phyloP scores from a whole-genome alignment of 345 rosid species.

The sweet orange (Citrus sinensis) region DNA sequence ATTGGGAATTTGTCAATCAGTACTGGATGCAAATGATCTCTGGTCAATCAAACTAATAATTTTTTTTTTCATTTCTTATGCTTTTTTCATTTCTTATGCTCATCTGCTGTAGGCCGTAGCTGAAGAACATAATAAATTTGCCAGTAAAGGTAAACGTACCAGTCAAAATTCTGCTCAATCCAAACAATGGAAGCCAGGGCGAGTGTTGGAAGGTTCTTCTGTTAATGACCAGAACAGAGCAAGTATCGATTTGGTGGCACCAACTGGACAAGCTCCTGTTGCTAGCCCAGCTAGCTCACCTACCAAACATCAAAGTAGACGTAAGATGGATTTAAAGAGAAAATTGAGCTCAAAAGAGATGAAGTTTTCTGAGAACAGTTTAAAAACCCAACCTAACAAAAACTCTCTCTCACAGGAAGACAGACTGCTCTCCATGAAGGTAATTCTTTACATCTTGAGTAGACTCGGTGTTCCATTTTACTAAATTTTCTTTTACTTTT shows the following conservation, averaged over 20 bases:
- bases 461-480: background rate
- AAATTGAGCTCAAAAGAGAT: constrained; percentile 33
- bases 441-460: constrained; percentile 10
- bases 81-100: background rate
- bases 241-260: constrained; percentile 28
- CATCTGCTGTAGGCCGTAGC: constrained; percentile 39
- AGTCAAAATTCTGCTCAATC: constrained; percentile 41
- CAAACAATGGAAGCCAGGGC: constrained; percentile 43
- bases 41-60: background rate
- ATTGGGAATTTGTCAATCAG: background rate
- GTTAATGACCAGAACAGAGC: constrained; percentile 38
- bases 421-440: constrained; percentile 34
- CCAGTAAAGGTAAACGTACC: constrained; percentile 36
- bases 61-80: background rate
- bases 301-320: constrained; percentile 50
- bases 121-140: constrained; percentile 37
- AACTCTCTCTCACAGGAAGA: constrained; percentile 34
- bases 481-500: background rate
- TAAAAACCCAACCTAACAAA: constrained; percentile 39
- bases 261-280: constrained; percentile 46
- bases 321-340: constrained; percentile 57
- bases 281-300: constrained; percentile 33
- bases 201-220: constrained; percentile 37
- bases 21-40: background rate
- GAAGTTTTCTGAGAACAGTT: constrained; percentile 36